A percentile compares a stretch with the other conserved stretches of the same genome.
Conservation (phyloP, 306 rosid genomes). For the Casuarina equisetifolia region DNA sequence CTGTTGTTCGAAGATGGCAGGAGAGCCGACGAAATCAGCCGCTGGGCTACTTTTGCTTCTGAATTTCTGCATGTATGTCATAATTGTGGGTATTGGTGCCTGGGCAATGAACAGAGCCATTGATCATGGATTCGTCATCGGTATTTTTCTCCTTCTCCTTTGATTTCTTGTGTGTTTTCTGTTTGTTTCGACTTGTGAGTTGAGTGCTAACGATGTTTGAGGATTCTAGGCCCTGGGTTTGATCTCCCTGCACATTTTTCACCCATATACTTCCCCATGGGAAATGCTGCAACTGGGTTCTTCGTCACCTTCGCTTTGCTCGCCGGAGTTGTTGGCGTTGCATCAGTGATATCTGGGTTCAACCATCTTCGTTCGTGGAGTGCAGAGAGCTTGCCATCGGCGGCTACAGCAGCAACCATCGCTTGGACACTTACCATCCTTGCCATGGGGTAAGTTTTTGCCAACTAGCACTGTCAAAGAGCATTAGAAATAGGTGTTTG, state of each 20-base stretch:
- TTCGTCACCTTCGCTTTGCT: slow-evolving; percentile 78
- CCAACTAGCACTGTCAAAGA: background rate
- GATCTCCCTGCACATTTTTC: slow-evolving; percentile 86
- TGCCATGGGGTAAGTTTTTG: slow-evolving; percentile 77
- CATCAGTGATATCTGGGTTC: slow-evolving; percentile 62
- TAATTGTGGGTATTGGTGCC: slow-evolving; percentile 79
- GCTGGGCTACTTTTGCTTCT: slow-evolving; percentile 75
- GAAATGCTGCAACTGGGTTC: slow-evolving; percentile 98
- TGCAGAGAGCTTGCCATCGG: slow-evolving; percentile 76
- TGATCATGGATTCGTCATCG: slow-evolving; percentile 80
- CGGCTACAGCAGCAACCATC: slow-evolving; percentile 69
- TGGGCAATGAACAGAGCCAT: slow-evolving; percentile 97
- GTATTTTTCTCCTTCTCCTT: slow-evolving; percentile 29
- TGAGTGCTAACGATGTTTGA: slow-evolving; percentile 21
- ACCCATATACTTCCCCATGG: slow-evolving; percentile 90
- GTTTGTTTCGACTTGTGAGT: background rate
- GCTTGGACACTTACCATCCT: slow-evolving; percentile 92
- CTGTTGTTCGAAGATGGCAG: slow-evolving; percentile 51
- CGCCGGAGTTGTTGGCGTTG: slow-evolving; percentile 88
- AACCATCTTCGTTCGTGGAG: slow-evolving; percentile 83
- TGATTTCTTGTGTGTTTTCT: background rate
- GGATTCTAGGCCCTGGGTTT: slow-evolving; percentile 57
- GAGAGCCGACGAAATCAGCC: slow-evolving; percentile 51
- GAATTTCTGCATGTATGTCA: slow-evolving; percentile 88
- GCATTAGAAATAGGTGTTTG: background rate